Conservation (phyloP, 2,329 filamentous ascomycete genomes). For the Bipolaris victoriae region DNA sequence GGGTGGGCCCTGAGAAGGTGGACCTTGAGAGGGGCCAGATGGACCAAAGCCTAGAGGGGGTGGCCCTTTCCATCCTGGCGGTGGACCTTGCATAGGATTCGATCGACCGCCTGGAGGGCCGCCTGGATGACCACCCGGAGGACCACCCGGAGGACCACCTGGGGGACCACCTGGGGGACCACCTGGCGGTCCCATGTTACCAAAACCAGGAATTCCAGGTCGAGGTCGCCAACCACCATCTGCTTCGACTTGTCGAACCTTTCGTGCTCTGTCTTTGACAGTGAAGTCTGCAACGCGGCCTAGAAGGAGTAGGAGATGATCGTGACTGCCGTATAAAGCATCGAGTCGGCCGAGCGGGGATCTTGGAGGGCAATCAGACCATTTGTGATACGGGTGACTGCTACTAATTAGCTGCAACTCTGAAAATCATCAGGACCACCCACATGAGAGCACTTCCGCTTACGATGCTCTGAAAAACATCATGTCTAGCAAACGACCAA, state of each 20-base stretch:
- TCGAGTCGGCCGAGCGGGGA: slow-evolving; percentile 78
- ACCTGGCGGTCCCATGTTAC: slow-evolving; percentile 43
- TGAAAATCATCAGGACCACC: slow-evolving; percentile 49
- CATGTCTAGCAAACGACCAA: slow-evolving; percentile 97
- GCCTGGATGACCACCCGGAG: not conserved
- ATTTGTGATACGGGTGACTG: slow-evolving; percentile 79
- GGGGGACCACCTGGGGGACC: slow-evolving; percentile 26
- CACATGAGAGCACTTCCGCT: slow-evolving; percentile 86
- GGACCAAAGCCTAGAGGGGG: slow-evolving; percentile 25
- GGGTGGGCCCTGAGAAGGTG: slow-evolving; percentile 10
- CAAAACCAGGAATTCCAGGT: slow-evolving; percentile 53
- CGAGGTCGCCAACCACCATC: slow-evolving; percentile 63
- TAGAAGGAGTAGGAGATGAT: slow-evolving; percentile 83
- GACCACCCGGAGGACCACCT: not conserved
- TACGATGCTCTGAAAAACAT: slow-evolving; percentile 86
- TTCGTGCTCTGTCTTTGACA: slow-evolving; percentile 76
- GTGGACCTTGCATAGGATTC: slow-evolving; percentile 34
- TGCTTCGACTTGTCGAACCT: slow-evolving; percentile 69
- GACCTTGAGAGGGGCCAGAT: slow-evolving; percentile 14
- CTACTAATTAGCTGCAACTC: slow-evolving; percentile 27
- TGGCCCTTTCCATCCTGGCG: slow-evolving; percentile 28
- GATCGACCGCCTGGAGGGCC: not conserved
- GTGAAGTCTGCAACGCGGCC: slow-evolving; percentile 81
- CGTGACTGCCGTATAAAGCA: slow-evolving; percentile 84
- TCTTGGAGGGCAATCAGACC: slow-evolving; percentile 87